Evolutionary conservation across 106 monocot species (phyloP), one percentile per base, ranked within the genome.

Genomic region (Agapanthus africanus): DNA sequence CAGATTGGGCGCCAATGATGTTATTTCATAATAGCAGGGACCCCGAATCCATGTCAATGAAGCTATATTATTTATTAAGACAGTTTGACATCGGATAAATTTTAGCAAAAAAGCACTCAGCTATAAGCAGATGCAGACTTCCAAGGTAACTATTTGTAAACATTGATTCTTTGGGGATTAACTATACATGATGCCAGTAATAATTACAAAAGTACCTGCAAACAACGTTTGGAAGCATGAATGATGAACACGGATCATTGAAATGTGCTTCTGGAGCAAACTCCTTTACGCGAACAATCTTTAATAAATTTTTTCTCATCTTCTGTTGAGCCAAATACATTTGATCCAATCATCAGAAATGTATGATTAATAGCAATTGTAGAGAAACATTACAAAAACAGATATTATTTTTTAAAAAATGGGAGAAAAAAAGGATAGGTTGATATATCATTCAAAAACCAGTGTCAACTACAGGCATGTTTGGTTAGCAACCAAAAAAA

Each of bases 181-280:
- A n/a, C 5, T 61, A 19, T 8, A 35, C 33, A 64, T 39, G 39
- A 36, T 0, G 36, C 35, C 3, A 61, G 35, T 51, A 21, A 19
- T 40, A 63, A 51, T 25, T 37, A 66, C n/a, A 2, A 1, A 28
- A 47, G 27, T 80, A 88, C 91, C 91, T 95, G 90, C 95, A 95
- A 61, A 95, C 91, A 28, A 95, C 91, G 67, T 95, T 91, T 44
- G 95, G 88, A 63, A 95, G 91, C 26, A 46, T 81, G 66, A 95
- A 92, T 1, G 92, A 82, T 22, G 66, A 54, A 44, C 59, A 78
- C 6, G 82, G 76, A 75, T 83, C 81, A 35, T 72, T 73, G 68
- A 89, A 97, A 70, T 97, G 92, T 67, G 91, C 97, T 85, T 92
- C 88, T n/a, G 88, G 92, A 44, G 91, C 70, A 74, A 97, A 97